These are phyloP conservation scores for Coccomyxa sp. DNA, from an alignment of 139 green algal genomes.

Conservation along the genomic window DNA sequence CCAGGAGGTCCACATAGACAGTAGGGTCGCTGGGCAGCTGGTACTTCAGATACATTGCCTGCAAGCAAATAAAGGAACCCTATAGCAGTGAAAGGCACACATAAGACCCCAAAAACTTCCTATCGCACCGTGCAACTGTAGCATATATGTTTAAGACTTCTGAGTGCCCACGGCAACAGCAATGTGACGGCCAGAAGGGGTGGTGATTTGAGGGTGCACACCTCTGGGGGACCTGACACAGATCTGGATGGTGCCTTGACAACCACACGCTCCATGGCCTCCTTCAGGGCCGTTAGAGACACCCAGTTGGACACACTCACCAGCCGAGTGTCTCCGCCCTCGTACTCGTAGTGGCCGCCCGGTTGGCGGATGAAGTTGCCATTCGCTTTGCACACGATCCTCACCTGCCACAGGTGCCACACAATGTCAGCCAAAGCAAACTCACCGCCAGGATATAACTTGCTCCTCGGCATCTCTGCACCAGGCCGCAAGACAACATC, in stretches of 20 bases:
- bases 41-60: conserved; percentile 49
- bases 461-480: too few species aligned
- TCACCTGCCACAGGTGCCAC: conserved; percentile 21
- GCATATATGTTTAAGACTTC: not conserved
- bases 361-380: conserved; percentile 24
- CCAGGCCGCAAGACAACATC: too few species aligned
- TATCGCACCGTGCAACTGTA: not conserved
- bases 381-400: conserved; percentile 35
- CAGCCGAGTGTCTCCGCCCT: conserved; percentile 67
- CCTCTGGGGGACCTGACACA: not conserved
- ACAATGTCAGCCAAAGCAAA: too few species aligned
- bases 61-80: not conserved
- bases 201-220: not conserved
- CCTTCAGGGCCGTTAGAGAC: conserved; percentile 23
- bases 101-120: not conserved
- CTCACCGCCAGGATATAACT: too few species aligned
- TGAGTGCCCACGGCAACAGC: not conserved
- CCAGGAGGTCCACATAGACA: conserved; percentile 59
- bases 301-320: conserved; percentile 31
- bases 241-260: not conserved
- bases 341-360: conserved; percentile 28
- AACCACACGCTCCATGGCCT: conserved; percentile 28
- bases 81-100: not conserved
- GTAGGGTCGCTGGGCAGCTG: conserved; percentile 48
- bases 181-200: not conserved